Evolutionary conservation across 371 early-diverging fungal species (phyloP).

Genomic region (Sporodiniella umbellata): DNA sequence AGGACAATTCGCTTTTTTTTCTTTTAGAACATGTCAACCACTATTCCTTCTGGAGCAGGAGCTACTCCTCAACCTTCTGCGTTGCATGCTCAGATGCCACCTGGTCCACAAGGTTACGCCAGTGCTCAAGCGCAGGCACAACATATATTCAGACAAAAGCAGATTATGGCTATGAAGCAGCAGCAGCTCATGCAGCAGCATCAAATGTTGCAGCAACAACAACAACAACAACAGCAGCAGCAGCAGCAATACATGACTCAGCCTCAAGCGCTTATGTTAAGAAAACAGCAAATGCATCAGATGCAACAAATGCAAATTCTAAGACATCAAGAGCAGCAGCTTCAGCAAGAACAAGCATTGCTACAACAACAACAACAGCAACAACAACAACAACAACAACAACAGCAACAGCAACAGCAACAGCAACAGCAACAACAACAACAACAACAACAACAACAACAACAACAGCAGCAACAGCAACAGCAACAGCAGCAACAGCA

Average conservation of each 20-base stretch:
- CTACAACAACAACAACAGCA: conserved; percentile 6
- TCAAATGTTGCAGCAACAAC: conserved; percentile 2
- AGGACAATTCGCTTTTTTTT: not conserved
- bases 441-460: conserved; percentile 10
- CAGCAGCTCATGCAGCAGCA: conserved; percentile 5
- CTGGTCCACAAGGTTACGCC: conserved; percentile 22
- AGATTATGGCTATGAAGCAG: conserved; percentile 17
- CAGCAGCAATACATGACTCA: conserved; percentile 1
- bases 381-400: conserved; percentile 6
- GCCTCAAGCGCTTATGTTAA: not conserved
- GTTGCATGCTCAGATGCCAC: conserved; percentile 11
- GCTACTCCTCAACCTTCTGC: conserved; percentile 17
- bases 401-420: not conserved
- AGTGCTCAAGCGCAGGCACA: conserved; percentile 23
- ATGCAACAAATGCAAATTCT: conserved; percentile 7
- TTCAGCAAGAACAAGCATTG: not conserved
- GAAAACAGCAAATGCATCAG: conserved; percentile 12
- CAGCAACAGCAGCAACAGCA: conserved; percentile 15
- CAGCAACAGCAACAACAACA: conserved; percentile 11
- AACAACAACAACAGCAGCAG: conserved; percentile 7
- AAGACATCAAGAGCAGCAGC: conserved; percentile 5
- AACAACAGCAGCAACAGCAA: conserved; percentile 8
- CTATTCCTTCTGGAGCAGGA: conserved; percentile 22
- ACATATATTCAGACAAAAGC: conserved; percentile 24
- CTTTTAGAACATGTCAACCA: conserved; percentile 21